Evolutionary conservation across 129 eudicot species (phyloP), one percentile per base, ranked within the genome.

Genomic region (Flaveria linearis): DNA sequence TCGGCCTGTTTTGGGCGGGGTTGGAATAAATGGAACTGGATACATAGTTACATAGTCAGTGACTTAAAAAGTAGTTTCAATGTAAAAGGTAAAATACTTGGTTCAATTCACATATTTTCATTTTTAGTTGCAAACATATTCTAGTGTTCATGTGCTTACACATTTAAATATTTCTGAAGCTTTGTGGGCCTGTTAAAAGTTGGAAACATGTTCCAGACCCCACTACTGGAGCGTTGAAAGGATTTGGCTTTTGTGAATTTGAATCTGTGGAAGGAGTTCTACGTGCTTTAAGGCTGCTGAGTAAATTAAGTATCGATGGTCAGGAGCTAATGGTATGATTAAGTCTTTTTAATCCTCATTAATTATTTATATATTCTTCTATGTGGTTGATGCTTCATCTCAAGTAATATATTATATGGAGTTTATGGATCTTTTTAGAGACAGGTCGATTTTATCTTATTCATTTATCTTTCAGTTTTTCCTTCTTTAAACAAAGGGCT

Each of bases 151-250:
- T 17, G 47, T 52, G 7, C 76, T 64, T 78, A 47, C 53, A 15
- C 41, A 0, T 60, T 5, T 46, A 55, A 72, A 46, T 45, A 42
- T 39, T 43, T 50, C 80, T 86, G 81, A 76, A 95, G 97, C 91
- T 95, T 7, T 95, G 99, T 68, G 99, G 99, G 62, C 94, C 96
- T 62, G 96, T 95, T 66, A 95, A 91, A 83, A 89, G 85, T 80
- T 95, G 99, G 99, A 95, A 95, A 69, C 97, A 96, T 69, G 85
- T 89, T 25, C 99, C 92, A 58, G 97, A 87, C 85, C 91, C 97
- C 4, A 82, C 96, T 22, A 85, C 80, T 60, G 99, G 97, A 58
- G 84, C 92, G 53, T 78, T 86, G 10, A 91, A 84, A 88, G 90
- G 96, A 33, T 95, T 87, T 84, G 99, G 99, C 15, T 84, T 91